Evolutionary conservation across 2,329 filamentous ascomycete species (phyloP).

Genomic region (Xylaria sp.): DNA sequence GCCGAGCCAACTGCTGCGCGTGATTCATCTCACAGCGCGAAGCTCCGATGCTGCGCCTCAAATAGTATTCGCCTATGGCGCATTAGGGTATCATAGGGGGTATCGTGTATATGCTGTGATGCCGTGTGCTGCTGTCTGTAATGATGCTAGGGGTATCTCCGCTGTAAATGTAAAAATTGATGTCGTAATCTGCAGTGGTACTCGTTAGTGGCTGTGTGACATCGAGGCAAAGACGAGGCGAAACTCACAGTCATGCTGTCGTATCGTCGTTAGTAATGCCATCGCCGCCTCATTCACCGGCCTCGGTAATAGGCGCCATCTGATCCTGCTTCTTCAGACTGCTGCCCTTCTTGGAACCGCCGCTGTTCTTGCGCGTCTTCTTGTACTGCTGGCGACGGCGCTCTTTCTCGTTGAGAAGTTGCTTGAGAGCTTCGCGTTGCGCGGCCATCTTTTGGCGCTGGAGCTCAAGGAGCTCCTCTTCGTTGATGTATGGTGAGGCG

Average conservation of each 20-base stretch:
- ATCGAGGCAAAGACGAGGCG: background rate
- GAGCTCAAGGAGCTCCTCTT: constrained; percentile 56
- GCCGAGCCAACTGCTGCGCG: constrained; percentile 12
- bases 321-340: constrained; percentile 53
- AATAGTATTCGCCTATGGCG: constrained; percentile 22
- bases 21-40: constrained; percentile 8
- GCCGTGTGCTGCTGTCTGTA: constrained; percentile 14
- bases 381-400: constrained; percentile 49
- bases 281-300: constrained; percentile 44
- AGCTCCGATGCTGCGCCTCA: constrained; percentile 8
- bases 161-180: constrained; percentile 14
- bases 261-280: constrained; percentile 32
- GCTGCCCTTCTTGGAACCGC: constrained; percentile 39
- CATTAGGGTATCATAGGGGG: constrained; percentile 28
- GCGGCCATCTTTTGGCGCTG: constrained; percentile 57
- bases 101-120: constrained; percentile 27
- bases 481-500: constrained; percentile 49
- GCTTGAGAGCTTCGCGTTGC: constrained; percentile 59
- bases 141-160: constrained; percentile 28
- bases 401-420: constrained; percentile 61
- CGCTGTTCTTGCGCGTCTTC: constrained; percentile 36
- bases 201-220: constrained; percentile 10
- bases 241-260: constrained; percentile 38
- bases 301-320: constrained; percentile 63
- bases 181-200: constrained; percentile 14